phyloP scores from a whole-genome alignment of 257 asterid species.

The Prunella vulgaris region DNA sequence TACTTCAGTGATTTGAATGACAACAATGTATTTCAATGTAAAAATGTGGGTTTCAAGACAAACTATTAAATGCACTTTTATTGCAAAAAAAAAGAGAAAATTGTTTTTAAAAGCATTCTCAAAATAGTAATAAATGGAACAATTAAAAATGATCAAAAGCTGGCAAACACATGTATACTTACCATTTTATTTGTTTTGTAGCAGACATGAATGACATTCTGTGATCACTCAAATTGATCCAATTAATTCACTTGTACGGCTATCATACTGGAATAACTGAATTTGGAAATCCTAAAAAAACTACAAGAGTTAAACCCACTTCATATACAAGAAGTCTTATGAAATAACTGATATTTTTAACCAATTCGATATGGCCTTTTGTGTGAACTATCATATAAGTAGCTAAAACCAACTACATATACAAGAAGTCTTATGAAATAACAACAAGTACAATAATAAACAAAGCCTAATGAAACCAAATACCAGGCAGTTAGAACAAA shows the following conservation, averaged over 20 bases:
- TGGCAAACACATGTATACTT: constrained; percentile 17
- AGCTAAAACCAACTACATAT: too few relatives aligned
- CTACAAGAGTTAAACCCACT: too few relatives aligned
- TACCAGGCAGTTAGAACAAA: too few relatives aligned
- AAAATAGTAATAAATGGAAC: constrained; percentile 2
- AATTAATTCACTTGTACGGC: too few relatives aligned
- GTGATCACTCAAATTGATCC: constrained; percentile 98
- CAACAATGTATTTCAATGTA: too few relatives aligned
- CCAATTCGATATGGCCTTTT: constrained; percentile 51
- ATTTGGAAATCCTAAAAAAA: constrained; percentile 94
- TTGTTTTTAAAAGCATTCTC: not conserved
- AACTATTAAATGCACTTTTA: not conserved
- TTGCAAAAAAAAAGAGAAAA: not conserved
- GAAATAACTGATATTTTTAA: constrained; percentile 72
- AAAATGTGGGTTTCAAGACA: not conserved
- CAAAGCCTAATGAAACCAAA: too few relatives aligned
- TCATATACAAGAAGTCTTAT: too few relatives aligned
- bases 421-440: too few relatives aligned
- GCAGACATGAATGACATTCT: constrained; percentile 79
- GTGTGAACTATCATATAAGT: too few relatives aligned
- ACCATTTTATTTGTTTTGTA: constrained; percentile 95
- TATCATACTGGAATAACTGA: constrained; percentile 95
- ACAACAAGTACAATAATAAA: too few relatives aligned
- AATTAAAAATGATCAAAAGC: constrained; percentile 14
- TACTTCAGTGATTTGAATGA: not conserved